phyloP scores from a whole-genome alignment of 345 rosid species.

The Acer saccharum region DNA sequence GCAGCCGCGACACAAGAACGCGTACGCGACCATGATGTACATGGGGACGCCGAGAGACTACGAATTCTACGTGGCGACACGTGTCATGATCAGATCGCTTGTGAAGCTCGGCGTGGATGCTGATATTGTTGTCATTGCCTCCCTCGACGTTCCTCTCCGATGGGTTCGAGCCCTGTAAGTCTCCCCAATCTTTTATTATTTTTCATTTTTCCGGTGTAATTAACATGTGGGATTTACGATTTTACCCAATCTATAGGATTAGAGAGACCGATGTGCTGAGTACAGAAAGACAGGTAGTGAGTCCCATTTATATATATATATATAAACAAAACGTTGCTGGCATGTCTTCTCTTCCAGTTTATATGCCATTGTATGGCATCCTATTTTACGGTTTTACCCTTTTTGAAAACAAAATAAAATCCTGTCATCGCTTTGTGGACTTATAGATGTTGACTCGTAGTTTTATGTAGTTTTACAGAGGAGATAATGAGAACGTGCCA shows the following conservation, averaged over 20 bases:
- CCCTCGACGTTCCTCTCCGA: slow-evolving; percentile 81
- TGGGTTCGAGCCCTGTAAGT: slow-evolving; percentile 86
- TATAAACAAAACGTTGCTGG: background rate
- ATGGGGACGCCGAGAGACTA: slow-evolving; percentile 99
- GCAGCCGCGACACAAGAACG: slow-evolving; percentile 58
- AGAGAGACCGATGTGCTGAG: background rate
- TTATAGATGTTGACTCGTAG: too few relatives aligned
- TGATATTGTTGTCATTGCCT: slow-evolving; percentile 94
- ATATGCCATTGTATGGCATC: background rate
- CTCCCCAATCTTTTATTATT: background rate
- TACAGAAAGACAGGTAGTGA: background rate
- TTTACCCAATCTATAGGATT: background rate
- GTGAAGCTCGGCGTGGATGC: slow-evolving; percentile 64
- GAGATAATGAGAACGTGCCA: too few relatives aligned
- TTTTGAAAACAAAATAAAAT: too few relatives aligned
- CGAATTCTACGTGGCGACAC: slow-evolving; percentile 92
- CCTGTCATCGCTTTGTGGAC: too few relatives aligned
- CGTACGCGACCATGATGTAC: slow-evolving; percentile 98
- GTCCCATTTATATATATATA: background rate
- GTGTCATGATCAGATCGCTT: slow-evolving; percentile 91
- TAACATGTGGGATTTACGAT: background rate
- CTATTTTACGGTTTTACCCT: too few relatives aligned
- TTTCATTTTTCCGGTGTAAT: too few relatives aligned
- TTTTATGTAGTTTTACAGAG: too few relatives aligned
- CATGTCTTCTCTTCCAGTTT: too few relatives aligned